Base-by-base conservation (phyloP, 805 yeast genomes). In the Grigorovia humatica region DNA sequence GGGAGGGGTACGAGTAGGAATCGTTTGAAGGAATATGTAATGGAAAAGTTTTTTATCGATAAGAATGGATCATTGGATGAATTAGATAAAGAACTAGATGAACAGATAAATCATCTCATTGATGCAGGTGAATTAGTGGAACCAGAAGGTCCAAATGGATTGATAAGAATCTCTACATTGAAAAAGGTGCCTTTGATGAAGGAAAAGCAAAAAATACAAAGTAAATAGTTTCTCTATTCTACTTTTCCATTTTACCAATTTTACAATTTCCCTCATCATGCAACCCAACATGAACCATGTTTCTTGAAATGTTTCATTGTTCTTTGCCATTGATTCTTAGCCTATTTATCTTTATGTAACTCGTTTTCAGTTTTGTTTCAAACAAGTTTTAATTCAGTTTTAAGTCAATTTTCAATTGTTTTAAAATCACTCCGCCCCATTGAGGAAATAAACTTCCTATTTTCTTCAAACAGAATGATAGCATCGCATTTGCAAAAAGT, bases 1-100 rank as follows among this genome's bases (percentile, higher is more conserved):
- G 81, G 95, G 71, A 83, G 77, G 54, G 96, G 95, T 54, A 81
- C 89, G 11, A 66, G 89, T 59, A 89, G 95, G 68, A 89, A 85
- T 69, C 90, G 91, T 15, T 74, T 88, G 64, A 88, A 88, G 76
- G 86, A 86, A 71, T 87, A 80, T 70, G 81, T 88, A 55, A 80
- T 76, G 44, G 64, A 59, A 43, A 60, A 59, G 44, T 58, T 68
- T 71, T 81, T 32, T 17, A 15, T 42, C 4, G 40, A n/a, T 27
- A 60, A 78, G 47, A 50, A 75, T 72, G 70, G 75, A 73, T 70
- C 75, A 78, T 56, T 60, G 74, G 77, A 48, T 41, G 74, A 78
- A 68, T 87, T 87, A 64, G 95, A 86, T 65, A 69, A 82, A 46
- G 77, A 79, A 60, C 83, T 88, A 75, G 64, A 62, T 56, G 59